Evolutionary conservation across 1,284 basidiomycete genomes (phyloP), one percentile per base, ranked within the genome.

Genomic region (Ceratobasidium papillatum): DNA sequence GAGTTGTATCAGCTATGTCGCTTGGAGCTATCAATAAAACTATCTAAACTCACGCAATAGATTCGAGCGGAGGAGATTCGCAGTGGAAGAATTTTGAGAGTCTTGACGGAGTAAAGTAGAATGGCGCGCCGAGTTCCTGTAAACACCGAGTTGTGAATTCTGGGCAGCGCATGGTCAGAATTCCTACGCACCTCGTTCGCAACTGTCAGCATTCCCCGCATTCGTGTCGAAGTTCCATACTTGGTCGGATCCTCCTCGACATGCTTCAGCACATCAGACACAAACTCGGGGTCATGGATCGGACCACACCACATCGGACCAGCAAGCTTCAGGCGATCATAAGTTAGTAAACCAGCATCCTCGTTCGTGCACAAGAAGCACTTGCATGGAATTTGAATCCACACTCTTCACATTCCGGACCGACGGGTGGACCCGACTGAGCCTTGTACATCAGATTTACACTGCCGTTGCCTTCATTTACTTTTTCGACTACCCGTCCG

Each of bases 221-320:
- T 99, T 62, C 98, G 86, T 0, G 88, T 79, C 32, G 88, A 86
- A 0, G 98, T 99, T 27, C 91, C 91, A 80, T 97, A 98, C 65
- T 85, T 86, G 38, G 84, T 83, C 74, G 86, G 80, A 75, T 89
- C 87, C 17, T 80, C 82, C 77, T 93, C 88, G 8, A 98, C 84
- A 78, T 94, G 92, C 32, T 87, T 84, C n/a, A 99, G 84, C 8
- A 97, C 89, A 76, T 89, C 88, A 11, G 84, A 81, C 34, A 95
- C 87, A 79, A 99, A 99, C 0, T 84, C 84, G 0, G 84, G 80
- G 80, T 96, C 88, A 80, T 99, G 97, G 27, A 99, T 84, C 0
- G 92, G 88, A 0, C 93, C 96, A 17, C 93, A 89, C 97, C 97
- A 99, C 94, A 99, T 96, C 0, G 97, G 97, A 0, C 97, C 97